Base-by-base conservation (phyloP, 345 rosid species). In the Limnanthes douglasii region DNA sequence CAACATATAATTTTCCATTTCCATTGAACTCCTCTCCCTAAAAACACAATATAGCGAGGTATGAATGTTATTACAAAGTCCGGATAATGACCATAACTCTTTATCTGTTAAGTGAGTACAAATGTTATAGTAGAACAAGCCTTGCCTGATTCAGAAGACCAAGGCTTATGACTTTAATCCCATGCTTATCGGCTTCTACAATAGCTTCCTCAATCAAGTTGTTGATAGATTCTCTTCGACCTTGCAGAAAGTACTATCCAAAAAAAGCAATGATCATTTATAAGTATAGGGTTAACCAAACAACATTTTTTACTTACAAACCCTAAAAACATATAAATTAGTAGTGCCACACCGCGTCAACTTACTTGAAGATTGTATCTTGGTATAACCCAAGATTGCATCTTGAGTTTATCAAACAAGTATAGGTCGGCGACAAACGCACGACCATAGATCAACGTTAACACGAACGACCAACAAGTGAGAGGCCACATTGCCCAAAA, bases 311-410 rank as follows among this genome's bases (percentile, higher is more conserved):
- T 1, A 6, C 14, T 32, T 17, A 34, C 2, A 21, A 2, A 21
- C 11, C 26, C 5, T 1, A 27, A 19, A 43, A 37, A 4, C 9
- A 40, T 10, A 4, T 17, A 8, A 18, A 14, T 22, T 6, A 19
- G 5, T 15, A 18, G 5, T 13, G n/a, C 13, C 1, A 29, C 12
- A 31, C 13, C 22, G 12, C 1, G 5, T 2, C 3, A 4, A 3
- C 3, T 18, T 39, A 78, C 96, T 47, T 80, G 94, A 6, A 65
- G 11, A 10, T 35, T 69, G 56, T 69, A 81, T 49, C 61, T 77
- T 2, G 94, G 81, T 15, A 81, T 46, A 19, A 61, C 72, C 96
- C 96, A 74, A 11, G 92, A 62, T 23, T 86, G 94, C 18, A 70
- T 30, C 11, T 30, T 64, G 53, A 68, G 54, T 11, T 66, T 56